Evolutionary conservation across 75 land plant species (phyloP).

Genomic region (Pinus taeda): DNA sequence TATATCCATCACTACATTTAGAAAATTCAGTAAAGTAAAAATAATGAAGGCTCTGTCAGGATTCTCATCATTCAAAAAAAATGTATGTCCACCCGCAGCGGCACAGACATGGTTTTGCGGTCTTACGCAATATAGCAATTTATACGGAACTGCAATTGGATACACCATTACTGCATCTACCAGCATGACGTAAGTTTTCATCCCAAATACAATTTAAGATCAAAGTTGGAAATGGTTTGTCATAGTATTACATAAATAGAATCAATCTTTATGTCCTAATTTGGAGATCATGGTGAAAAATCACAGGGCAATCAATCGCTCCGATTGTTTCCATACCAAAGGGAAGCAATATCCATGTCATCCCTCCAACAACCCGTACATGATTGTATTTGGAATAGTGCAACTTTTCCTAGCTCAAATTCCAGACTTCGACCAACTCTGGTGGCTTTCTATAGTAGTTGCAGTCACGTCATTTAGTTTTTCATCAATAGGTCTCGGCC

Average conservation of each 20-base stretch:
- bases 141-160: conserved; percentile 52
- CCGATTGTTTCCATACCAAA: conserved; percentile 67
- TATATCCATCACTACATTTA: too few relatives aligned
- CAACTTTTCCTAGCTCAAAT: conserved; percentile 67
- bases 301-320: conserved; percentile 67
- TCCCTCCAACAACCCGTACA: conserved; percentile 54
- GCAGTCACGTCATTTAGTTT: conserved; percentile 81
- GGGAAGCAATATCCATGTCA: conserved; percentile 47
- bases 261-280: not conserved
- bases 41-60: too few relatives aligned
- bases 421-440: conserved; percentile 60
- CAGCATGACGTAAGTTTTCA: conserved; percentile 57
- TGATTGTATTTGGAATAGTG: conserved; percentile 52
- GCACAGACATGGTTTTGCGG: conserved; percentile 42
- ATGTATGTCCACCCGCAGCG: conserved; percentile 15
- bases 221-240: too few relatives aligned
- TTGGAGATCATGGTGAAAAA: not conserved
- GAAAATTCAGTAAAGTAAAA: too few relatives aligned
- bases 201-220: too few relatives aligned
- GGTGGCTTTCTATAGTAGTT: conserved; percentile 83
- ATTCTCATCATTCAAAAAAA: too few relatives aligned
- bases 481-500: conserved; percentile 64
- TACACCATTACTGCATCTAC: conserved; percentile 75
- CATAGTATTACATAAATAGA: not conserved
- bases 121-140: conserved; percentile 51